phyloP scores from a whole-genome alignment of 257 asterid genomes.

The Orobanche coerulescens region DNA sequence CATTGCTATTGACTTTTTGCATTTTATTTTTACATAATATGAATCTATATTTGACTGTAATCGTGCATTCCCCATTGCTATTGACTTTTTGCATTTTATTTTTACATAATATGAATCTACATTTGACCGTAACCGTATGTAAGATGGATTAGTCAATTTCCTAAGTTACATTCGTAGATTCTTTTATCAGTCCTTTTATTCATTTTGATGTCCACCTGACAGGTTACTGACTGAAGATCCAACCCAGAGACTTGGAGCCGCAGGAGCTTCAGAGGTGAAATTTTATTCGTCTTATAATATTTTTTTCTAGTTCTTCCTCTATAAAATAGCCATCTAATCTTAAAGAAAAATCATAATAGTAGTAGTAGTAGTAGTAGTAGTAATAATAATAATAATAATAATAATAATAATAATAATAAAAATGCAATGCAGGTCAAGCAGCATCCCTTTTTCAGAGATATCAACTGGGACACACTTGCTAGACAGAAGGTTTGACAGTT shows the following conservation, averaged over 20 bases:
- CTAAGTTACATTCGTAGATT: neutral
- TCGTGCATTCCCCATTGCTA: neutral
- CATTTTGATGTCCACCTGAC: slow-evolving; percentile 11
- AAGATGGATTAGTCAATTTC: neutral
- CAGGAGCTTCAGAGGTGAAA: slow-evolving; percentile 90
- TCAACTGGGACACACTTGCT: slow-evolving; percentile 98
- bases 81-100: neutral
- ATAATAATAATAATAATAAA: no score
- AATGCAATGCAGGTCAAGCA: slow-evolving; percentile 69
- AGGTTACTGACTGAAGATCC: slow-evolving; percentile 97
- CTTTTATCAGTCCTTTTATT: neutral
- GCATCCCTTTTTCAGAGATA: slow-evolving; percentile 86
- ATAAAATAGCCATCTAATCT: neutral
- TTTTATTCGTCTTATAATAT: neutral
- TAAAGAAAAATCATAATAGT: no score
- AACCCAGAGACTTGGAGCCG: slow-evolving; percentile 88
- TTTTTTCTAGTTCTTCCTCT: neutral
- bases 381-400: no score
- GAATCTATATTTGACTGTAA: neutral
- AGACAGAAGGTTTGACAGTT: slow-evolving; percentile 69
- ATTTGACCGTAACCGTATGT: neutral
- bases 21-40: neutral
- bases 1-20: neutral
- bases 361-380: no score
- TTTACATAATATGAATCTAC: neutral